Base-by-base conservation (phyloP, 2,329 filamentous ascomycete genomes). In the Fusarium sp. region DNA sequence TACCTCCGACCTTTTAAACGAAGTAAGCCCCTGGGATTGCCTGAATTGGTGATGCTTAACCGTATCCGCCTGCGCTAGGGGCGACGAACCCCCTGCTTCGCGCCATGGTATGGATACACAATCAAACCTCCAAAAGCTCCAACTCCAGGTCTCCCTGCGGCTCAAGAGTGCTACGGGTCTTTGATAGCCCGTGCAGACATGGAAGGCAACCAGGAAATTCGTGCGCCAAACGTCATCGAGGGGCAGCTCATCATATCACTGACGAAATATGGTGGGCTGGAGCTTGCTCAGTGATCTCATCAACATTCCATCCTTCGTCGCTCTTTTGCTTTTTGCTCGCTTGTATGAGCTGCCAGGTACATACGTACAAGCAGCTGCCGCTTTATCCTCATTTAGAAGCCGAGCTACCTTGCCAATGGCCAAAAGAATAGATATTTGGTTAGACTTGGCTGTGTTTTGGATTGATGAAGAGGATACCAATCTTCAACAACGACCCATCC, bases 151-250 rank as follows among this genome's bases (percentile, higher is more conserved):
- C 53, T 67, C 66, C 62, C 67, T 70, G 66, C 66, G 49, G 52
- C 49, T 69, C 63, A 46, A 56, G 46, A 43, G 38, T 60, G 22
- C 22, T 7, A 24, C 22, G 42, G 43, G 33, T 53, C 57, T 67
- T 58, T 40, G 38, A 56, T 60, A 44, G 28, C 28, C 28, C 28
- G 51, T 43, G 34, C 36, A 54, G 50, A 53, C 54, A 63, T 55
- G 53, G 44, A 55, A 67, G 39, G 49, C 28, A 58, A 55, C 44
- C 63, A 58, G 42, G 39, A 50, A 70, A 56, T 45, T 26, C 20
- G 36, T 59, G 26, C 26, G 20, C 51, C 43, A 61, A 68, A 72
- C 72, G 71, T 75, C 73, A 75, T 75, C 56, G 73, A 74, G 72
- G 72, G 68, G 72, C 60, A 72, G 39, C 51, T 50, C 22, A 43